Evolutionary conservation across 371 early-diverging fungal species (phyloP).

Genomic region (Encephalitozoon hellem): DNA sequence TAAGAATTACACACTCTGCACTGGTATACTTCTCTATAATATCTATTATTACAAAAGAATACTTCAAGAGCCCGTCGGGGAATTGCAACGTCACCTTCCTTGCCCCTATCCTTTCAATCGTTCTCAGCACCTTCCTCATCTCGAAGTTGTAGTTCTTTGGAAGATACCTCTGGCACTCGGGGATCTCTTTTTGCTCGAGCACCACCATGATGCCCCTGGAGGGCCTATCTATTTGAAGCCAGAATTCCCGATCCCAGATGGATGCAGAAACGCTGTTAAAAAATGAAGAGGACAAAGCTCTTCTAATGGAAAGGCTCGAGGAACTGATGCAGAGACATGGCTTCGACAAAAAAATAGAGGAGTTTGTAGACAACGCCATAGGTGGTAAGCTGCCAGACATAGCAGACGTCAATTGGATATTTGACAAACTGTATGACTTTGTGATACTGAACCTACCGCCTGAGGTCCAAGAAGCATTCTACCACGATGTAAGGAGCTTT

Average conservation of each 20-base stretch:
- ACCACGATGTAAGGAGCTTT: constrained; percentile 21
- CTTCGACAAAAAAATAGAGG: neutral
- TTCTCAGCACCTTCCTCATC: constrained; percentile 86
- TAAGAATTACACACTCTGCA: constrained; percentile 81
- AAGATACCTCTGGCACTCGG: constrained; percentile 59
- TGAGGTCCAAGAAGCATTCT: constrained; percentile 19
- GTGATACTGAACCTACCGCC: constrained; percentile 19
- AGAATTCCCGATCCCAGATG: neutral
- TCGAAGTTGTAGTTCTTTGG: constrained; percentile 98
- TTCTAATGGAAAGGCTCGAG: neutral
- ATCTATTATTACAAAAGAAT: constrained; percentile 78
- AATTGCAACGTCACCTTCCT: constrained; percentile 89
- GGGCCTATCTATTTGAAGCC: neutral
- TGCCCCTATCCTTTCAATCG: constrained; percentile 68
- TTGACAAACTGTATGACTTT: constrained; percentile 4
- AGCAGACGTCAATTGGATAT: neutral
- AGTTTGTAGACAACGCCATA: neutral
- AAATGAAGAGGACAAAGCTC: neutral
- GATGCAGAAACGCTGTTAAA: neutral
- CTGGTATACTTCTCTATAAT: constrained; percentile 67
- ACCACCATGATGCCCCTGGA: constrained; percentile 9
- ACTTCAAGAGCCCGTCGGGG: constrained; percentile 94
- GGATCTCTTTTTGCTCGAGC: constrained; percentile 10
- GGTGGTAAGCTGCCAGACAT: constrained; percentile 1
- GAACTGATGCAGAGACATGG: neutral